A percentile compares a stretch with the other conserved stretches of the same genome.
Conservation (phyloP, 1,139 yeast species). For the Taphrina betulina region DNA sequence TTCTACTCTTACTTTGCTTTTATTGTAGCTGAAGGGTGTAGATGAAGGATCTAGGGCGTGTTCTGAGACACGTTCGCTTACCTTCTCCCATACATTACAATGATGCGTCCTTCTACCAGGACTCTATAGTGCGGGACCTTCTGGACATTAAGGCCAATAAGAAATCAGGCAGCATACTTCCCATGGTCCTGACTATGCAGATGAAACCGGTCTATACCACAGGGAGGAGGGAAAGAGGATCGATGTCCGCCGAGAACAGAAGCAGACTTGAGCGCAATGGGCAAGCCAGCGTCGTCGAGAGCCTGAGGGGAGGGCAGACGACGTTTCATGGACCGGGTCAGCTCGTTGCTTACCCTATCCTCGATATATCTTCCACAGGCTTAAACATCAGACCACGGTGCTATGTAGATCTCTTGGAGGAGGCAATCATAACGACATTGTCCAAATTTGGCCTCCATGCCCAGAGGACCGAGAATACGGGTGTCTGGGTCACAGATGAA, state of each 20-base stretch:
- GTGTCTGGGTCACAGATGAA: constrained; percentile 45
- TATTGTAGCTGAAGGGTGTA: too few species aligned
- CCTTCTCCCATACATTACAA: constrained; percentile 50
- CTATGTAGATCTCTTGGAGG: constrained; percentile 69
- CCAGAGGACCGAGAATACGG: constrained; percentile 69
- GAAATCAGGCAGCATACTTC: neutral
- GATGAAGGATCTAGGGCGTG: too few species aligned
- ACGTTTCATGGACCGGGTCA: constrained; percentile 98
- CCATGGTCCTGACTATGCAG: constrained; percentile 72
- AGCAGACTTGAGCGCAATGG: neutral
- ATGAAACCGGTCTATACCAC: constrained; percentile 84
- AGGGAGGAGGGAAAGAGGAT: constrained; percentile 70
- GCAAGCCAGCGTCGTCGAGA: constrained; percentile 51
- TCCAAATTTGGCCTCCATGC: constrained; percentile 50
- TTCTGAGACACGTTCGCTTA: constrained; percentile 9
- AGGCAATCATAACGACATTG: constrained; percentile 59
- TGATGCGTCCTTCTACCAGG: constrained; percentile 64
- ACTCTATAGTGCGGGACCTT: constrained; percentile 58
- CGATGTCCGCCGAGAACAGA: neutral
- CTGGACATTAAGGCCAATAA: constrained; percentile 52
- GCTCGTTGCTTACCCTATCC: constrained; percentile 74
- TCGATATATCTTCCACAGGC: constrained; percentile 62
- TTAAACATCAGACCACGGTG: constrained; percentile 62
- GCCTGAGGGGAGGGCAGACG: constrained; percentile 93
- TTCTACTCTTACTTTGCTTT: too few species aligned